Percentiles rank a stretch among this genome's conserved stretches.
These are phyloP conservation scores for Biancaea sappan DNA, from an alignment of 306 rosid species.

Conservation along the genomic window DNA sequence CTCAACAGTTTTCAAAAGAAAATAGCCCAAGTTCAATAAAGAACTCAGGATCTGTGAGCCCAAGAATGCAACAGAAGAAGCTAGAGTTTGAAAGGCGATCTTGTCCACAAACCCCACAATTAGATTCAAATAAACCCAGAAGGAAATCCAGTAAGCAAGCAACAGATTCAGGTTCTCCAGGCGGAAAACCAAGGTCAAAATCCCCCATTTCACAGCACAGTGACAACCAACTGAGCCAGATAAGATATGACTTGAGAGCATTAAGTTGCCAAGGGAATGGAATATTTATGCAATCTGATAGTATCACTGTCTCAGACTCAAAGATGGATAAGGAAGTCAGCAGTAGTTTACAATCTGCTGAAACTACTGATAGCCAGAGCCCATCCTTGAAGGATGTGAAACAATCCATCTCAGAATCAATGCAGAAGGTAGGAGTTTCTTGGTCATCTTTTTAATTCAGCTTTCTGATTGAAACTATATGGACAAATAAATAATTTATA, in stretches of 20 bases:
- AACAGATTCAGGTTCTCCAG: constrained; percentile 52
- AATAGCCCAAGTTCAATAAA: constrained; percentile 47
- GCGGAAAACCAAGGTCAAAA: constrained; percentile 62
- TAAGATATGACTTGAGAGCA: constrained; percentile 62
- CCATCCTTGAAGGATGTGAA: constrained; percentile 53
- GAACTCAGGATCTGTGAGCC: constrained; percentile 74
- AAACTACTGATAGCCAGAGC: constrained; percentile 48
- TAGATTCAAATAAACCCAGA: constrained; percentile 60
- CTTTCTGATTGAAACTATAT: neutral
- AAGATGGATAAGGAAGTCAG: constrained; percentile 58
- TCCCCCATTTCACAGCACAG: constrained; percentile 41
- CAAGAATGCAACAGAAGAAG: constrained; percentile 79
- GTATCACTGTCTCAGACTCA: constrained; percentile 36
- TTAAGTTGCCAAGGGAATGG: constrained; percentile 70
- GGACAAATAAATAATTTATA: neutral
- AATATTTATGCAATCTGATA: constrained; percentile 49
- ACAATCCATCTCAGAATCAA: constrained; percentile 47
- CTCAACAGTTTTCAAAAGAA: constrained; percentile 55
- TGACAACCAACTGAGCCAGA: constrained; percentile 72
- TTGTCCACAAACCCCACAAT: constrained; percentile 65
- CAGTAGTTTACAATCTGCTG: constrained; percentile 44
- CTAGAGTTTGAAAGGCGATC: constrained; percentile 71
- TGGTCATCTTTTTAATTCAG: constrained; percentile 34
- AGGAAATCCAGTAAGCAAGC: constrained; percentile 56
- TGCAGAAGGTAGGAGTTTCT: constrained; percentile 54